These are phyloP conservation scores for Nicotiana tabacum DNA, from an alignment of 257 asterid genomes.

Conservation along the genomic window DNA sequence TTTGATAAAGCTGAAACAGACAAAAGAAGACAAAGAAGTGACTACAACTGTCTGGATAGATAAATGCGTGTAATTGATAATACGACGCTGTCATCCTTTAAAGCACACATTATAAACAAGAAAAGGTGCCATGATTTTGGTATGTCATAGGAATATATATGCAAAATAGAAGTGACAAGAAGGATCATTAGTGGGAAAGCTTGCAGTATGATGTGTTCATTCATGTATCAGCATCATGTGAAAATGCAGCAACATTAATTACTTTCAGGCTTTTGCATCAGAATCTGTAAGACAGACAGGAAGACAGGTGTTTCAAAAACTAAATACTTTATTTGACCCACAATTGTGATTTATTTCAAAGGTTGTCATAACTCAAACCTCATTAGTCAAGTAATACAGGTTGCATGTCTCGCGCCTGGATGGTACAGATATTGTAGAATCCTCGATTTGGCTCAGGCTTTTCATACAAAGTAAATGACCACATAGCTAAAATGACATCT, in stretches of 20 bases:
- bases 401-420: neutral
- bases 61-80: neutral
- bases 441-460: neutral
- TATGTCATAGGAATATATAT: neutral
- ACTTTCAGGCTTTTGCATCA: neutral
- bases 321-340: neutral
- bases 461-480: neutral
- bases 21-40: neutral
- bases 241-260: neutral
- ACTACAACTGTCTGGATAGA: neutral
- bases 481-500: neutral
- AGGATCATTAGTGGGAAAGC: neutral
- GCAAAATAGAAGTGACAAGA: neutral
- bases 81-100: neutral
- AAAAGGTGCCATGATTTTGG: neutral
- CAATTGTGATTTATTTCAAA: neutral
- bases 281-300: too few relatives aligned
- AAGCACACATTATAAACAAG: neutral
- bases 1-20: conserved; percentile 69
- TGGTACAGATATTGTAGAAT: neutral
- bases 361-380: neutral
- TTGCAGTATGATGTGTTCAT: neutral
- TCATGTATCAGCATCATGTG: neutral
- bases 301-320: neutral
- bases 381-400: neutral